Conservation (phyloP, 106 monocot genomes). For the Apostasia shenzhenica region DNA sequence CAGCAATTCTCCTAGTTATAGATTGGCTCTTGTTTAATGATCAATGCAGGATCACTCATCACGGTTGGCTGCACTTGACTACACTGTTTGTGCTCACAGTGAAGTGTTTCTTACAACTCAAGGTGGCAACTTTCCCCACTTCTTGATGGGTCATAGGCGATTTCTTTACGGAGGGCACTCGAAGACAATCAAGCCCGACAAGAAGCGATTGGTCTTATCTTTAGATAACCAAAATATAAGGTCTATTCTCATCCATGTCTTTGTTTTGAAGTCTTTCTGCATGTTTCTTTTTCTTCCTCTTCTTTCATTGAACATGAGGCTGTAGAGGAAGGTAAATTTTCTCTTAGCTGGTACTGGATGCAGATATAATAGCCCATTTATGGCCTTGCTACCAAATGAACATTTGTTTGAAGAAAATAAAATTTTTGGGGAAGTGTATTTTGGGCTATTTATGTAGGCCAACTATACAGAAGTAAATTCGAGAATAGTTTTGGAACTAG, state of each 20-base stretch:
- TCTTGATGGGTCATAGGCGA: slow-evolving; percentile 83
- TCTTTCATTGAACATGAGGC: no score
- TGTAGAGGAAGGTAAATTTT: no score
- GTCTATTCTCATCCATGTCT: slow-evolving; percentile 13
- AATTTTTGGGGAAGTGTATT: no score
- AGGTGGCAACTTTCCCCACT: slow-evolving; percentile 98
- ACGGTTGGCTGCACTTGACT: slow-evolving; percentile 89
- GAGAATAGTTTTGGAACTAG: no score
- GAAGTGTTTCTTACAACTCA: slow-evolving; percentile 96
- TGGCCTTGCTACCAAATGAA: no score
- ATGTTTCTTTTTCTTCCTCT: no score
- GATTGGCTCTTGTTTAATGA: not conserved
- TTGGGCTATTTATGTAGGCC: no score
- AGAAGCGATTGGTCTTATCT: slow-evolving; percentile 66
- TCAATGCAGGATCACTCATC: slow-evolving; percentile 74
- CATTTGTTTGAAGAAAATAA: no score
- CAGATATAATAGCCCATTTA: no score
- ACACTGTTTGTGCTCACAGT: slow-evolving; percentile 76
- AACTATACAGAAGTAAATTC: no score
- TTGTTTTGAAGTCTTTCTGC: not conserved
- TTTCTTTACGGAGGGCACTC: slow-evolving; percentile 79
- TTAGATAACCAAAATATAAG: slow-evolving; percentile 77
- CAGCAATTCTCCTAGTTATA: no score
- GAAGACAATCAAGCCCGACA: slow-evolving; percentile 93
- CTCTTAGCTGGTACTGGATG: no score